Conservation (phyloP, 805 yeast species). For the Torulaspora quercuum region DNA sequence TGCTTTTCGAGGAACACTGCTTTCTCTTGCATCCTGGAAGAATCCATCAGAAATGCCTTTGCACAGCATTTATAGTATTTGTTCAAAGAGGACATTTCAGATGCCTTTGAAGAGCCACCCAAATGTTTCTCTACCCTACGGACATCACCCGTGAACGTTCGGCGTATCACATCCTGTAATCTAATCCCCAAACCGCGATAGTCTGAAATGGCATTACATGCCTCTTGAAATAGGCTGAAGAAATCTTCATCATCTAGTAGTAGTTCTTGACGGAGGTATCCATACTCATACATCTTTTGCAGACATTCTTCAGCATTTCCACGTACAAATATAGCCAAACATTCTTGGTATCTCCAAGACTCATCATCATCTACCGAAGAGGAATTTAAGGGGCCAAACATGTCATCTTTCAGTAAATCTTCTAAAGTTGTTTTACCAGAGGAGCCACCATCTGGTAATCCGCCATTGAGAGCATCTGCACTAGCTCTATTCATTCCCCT, state of each 20-base stretch:
- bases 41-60: conserved; percentile 8
- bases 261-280: conserved; percentile 12
- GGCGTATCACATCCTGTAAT: conserved; percentile 7
- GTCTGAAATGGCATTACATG: conserved; percentile 14
- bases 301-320: conserved; percentile 25
- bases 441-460: conserved; percentile 5
- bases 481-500: neutral
- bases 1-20: conserved; percentile 8
- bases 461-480: conserved; percentile 11
- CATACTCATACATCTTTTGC: conserved; percentile 21
- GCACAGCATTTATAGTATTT: conserved; percentile 16
- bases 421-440: conserved; percentile 15
- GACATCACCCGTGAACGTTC: conserved; percentile 9
- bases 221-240: conserved; percentile 21
- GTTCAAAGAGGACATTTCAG: conserved; percentile 8
- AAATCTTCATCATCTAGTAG: conserved; percentile 6
- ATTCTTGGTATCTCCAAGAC: conserved; percentile 17
- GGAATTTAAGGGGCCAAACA: conserved; percentile 10
- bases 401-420: conserved; percentile 24
- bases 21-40: conserved; percentile 1
- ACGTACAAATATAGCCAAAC: conserved; percentile 21
- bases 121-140: conserved; percentile 2
- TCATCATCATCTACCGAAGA: neutral
- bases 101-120: conserved; percentile 1
- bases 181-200: conserved; percentile 19